Evolutionary conservation across 1,284 basidiomycete species (phyloP).

Genomic region (Melanopsichium pennsylvanicum): DNA sequence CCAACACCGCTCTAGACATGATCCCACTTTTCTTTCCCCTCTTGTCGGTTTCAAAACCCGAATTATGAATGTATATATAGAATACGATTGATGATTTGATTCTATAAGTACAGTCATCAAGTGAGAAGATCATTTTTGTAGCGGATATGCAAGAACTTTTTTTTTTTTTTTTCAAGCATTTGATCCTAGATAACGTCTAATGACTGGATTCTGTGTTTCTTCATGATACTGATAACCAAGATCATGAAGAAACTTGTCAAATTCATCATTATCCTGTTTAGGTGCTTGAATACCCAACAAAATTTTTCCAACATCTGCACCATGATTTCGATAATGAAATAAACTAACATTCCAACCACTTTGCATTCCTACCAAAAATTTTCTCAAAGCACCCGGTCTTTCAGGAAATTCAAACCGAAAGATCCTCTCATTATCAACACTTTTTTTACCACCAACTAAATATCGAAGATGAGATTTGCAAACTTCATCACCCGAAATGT

Average conservation of each 20-base stretch:
- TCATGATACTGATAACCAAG: slow-evolving; percentile 87
- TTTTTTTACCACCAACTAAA: slow-evolving; percentile 76
- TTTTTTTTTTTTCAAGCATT: not conserved
- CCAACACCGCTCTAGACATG: too few relatives aligned
- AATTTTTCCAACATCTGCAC: slow-evolving; percentile 69
- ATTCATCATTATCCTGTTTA: slow-evolving; percentile 71
- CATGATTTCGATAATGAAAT: slow-evolving; percentile 98
- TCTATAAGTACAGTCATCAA: too few relatives aligned
- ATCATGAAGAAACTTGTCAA: slow-evolving; percentile 78
- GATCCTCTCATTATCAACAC: slow-evolving; percentile 83
- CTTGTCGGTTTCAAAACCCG: not conserved
- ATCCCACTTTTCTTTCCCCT: too few relatives aligned
- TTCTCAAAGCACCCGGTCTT: slow-evolving; percentile 86
- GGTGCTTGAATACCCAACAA: slow-evolving; percentile 89
- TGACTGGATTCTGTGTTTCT: slow-evolving; percentile 89
- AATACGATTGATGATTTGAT: too few relatives aligned
- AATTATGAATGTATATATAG: not conserved
- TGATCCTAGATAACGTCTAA: slow-evolving; percentile 75
- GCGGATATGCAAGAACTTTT: too few relatives aligned
- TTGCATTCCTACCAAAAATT: slow-evolving; percentile 77
- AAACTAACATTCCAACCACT: slow-evolving; percentile 92
- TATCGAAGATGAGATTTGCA: slow-evolving; percentile 94
- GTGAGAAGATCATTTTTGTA: too few relatives aligned
- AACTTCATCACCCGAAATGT: slow-evolving; percentile 93
- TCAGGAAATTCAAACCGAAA: slow-evolving; percentile 99